Conservation (phyloP, 2,329 filamentous ascomycete species). For the Fusarium secorum region DNA sequence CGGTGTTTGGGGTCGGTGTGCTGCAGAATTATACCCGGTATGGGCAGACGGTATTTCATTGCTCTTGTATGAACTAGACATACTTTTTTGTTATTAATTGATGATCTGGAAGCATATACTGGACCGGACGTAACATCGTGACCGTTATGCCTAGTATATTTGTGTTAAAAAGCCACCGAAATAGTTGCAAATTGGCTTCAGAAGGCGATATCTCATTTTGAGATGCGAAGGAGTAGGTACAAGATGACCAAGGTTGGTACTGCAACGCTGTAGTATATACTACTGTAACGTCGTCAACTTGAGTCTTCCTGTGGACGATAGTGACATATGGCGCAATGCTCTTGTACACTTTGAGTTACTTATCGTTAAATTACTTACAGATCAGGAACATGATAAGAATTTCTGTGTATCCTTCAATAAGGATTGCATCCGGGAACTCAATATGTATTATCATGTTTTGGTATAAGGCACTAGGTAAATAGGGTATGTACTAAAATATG, state of each 20-base stretch:
- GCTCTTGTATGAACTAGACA: slow-evolving; percentile 22
- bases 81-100: background rate
- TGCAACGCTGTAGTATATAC: background rate
- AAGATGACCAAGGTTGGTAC: background rate
- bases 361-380: background rate
- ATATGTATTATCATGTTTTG: background rate
- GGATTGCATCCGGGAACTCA: background rate
- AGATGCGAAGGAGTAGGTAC: background rate
- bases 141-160: background rate
- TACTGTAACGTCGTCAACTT: background rate
- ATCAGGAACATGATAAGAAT: background rate
- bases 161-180: too few relatives aligned
- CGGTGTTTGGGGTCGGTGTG: slow-evolving; percentile 36
- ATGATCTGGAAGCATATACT: slow-evolving; percentile 14
- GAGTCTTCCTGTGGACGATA: background rate
- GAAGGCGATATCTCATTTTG: background rate
- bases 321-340: too few relatives aligned
- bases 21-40: slow-evolving; percentile 42
- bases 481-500: accelerated
- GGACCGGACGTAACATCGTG: background rate
- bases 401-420: background rate
- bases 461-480: accelerated
- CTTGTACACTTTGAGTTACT: too few relatives aligned
- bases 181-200: too few relatives aligned
- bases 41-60: slow-evolving; percentile 31